Evolutionary conservation across 2,329 filamentous ascomycete species (phyloP).

Genomic region (Alternaria hordeiaustralica): DNA sequence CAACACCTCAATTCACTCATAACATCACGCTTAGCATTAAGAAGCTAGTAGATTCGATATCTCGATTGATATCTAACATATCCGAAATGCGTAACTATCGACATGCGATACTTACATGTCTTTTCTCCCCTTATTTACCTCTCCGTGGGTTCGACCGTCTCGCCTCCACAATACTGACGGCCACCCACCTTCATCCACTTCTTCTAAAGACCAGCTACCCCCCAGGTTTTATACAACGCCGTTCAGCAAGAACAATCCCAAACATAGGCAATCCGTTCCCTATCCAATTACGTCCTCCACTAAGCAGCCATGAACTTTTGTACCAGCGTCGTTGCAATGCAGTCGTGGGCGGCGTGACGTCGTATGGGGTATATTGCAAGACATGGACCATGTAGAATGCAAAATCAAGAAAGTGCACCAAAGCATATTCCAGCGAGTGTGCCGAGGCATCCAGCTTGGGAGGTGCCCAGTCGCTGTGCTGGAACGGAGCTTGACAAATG

Average conservation of each 20-base stretch:
- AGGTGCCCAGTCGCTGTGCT: conserved; percentile 11
- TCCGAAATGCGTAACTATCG: conserved; percentile 21
- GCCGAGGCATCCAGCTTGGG: conserved; percentile 22
- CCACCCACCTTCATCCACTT: background rate
- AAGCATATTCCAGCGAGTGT: conserved; percentile 11
- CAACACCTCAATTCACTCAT: background rate
- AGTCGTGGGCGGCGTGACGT: conserved; percentile 35
- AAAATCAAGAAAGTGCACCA: background rate
- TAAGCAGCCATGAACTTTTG: conserved; percentile 16
- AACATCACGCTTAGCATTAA: background rate
- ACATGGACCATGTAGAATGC: conserved; percentile 12
- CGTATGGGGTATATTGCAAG: conserved; percentile 35
- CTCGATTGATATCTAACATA: conserved; percentile 16
- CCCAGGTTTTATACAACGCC: conserved; percentile 1
- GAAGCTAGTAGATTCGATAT: background rate
- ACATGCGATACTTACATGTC: conserved; percentile 12
- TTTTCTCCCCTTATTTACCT: conserved; percentile 3
- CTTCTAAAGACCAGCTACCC: background rate
- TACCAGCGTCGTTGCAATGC: conserved; percentile 25
- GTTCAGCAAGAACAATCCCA: conserved; percentile 1
- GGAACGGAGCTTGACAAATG: conserved; percentile 6
- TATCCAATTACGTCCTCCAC: conserved; percentile 19
- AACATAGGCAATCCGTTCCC: background rate
- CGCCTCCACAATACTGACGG: background rate
- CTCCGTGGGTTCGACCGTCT: background rate